Base-by-base conservation (phyloP, 257 asterid species). In the Penstemon barbatus region DNA sequence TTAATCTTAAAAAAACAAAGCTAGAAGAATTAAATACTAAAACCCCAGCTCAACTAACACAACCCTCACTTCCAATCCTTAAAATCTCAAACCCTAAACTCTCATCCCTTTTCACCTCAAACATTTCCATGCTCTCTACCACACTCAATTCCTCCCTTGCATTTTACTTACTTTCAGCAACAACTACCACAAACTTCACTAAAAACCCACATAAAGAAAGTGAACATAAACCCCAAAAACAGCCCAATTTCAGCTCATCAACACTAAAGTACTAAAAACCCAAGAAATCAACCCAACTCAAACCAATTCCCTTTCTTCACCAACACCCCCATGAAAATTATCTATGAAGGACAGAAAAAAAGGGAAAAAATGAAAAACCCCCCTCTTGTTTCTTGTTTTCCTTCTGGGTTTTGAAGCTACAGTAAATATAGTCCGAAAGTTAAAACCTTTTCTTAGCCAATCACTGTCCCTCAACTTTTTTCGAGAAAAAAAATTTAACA, bases 391-490 rank as follows among this genome's bases (percentile, higher is more conserved):
- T 4, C 39, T 11, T 13, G 12, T 42, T 69, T 40, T 12, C 36
- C 60, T 72, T 79, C 44, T 58, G 65, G 80, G 76, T 77, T 71
- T 51, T 54, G 76, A 68, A 61, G 79, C 66, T 41, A 4, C 53
- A 67, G 73, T 49, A 4, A 49, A 58, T 43, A 56, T 49, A 69
- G 69, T 45, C 72, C 58, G 64, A 44, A 76, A 72, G 64, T 40
- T 19, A 50, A 18, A 54, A 73, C 41, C 69, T 77, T 74, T 67
- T 18, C 13, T 7, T 40, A 40, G 50, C 77, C 80, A 67, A 59
- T 78, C 76, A 42, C 76, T 71, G 56, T 66, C 78, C n/a, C 76
- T 66, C 79, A 65, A 62, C 65, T 76, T 71, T 52, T 69, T 37
- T 68, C 61, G 57, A 36, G n/a, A 37, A 39, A 25, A 36, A 12